These are phyloP conservation scores for Trichosporon sp. DNA, from an alignment of 1,284 basidiomycete species.

Conservation along the genomic window DNA sequence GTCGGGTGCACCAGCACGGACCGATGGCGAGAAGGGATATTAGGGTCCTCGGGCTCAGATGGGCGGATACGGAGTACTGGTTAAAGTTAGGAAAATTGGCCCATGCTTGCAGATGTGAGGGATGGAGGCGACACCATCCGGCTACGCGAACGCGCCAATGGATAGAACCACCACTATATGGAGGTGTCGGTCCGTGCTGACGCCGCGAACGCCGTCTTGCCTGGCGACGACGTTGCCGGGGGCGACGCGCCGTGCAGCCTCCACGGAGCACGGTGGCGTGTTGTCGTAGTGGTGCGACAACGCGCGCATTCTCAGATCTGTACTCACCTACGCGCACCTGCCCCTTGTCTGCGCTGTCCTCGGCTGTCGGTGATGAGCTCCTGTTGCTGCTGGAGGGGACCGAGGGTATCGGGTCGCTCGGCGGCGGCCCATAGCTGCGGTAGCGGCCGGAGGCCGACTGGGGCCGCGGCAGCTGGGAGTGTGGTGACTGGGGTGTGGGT, in stretches of 20 bases:
- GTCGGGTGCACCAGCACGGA: conserved; percentile 78
- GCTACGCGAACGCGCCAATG: conserved; percentile 17
- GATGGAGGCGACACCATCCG: background rate
- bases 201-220: conserved; percentile 5
- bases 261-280: background rate
- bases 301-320: background rate
- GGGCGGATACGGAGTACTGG: conserved; percentile 90
- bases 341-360: conserved; percentile 36
- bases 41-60: conserved; percentile 77
- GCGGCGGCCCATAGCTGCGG: conserved; percentile 14
- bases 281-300: background rate
- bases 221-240: conserved; percentile 9
- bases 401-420: conserved; percentile 16
- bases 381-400: conserved; percentile 6
- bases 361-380: conserved; percentile 23
- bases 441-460: conserved; percentile 39
- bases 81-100: conserved; percentile 17
- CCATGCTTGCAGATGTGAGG: background rate
- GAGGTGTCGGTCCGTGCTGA: conserved; percentile 8
- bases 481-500: conserved; percentile 38
- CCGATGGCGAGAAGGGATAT: conserved; percentile 91
- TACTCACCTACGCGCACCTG: conserved; percentile 53
- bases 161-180: background rate
- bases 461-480: conserved; percentile 40
- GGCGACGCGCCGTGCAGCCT: background rate